Evolutionary conservation across 2,329 filamentous ascomycete genomes (phyloP).

Genomic region (Diaporthe citri): DNA sequence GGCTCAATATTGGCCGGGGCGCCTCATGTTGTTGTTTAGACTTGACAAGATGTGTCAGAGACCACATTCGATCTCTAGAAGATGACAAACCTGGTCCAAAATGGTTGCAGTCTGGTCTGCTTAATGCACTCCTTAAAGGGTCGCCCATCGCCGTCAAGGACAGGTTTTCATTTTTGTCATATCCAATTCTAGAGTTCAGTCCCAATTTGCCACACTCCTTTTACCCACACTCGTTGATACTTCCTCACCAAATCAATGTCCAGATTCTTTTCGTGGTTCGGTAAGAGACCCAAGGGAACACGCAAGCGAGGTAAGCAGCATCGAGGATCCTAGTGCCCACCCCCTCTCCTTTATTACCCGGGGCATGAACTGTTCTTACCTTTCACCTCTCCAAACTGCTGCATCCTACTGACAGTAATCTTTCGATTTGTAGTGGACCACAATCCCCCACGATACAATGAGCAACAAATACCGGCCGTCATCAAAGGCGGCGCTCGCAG

Average conservation of each 20-base stretch:
- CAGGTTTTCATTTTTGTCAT: background rate
- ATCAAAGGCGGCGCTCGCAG: too few relatives aligned
- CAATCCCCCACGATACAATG: too few relatives aligned
- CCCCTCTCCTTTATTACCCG: background rate
- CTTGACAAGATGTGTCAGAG: background rate
- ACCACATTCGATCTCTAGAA: background rate
- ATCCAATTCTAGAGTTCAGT: background rate
- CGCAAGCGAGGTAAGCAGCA: background rate
- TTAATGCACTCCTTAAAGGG: background rate
- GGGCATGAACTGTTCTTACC: background rate
- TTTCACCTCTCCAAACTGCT: background rate
- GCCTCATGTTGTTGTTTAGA: conserved; percentile 7
- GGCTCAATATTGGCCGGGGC: background rate
- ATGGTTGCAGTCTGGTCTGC: too few relatives aligned
- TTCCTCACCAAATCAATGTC: background rate
- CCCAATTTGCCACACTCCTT: background rate
- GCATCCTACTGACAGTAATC: background rate
- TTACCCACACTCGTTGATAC: background rate
- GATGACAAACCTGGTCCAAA: background rate
- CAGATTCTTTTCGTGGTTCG: background rate
- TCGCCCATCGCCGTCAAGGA: background rate
- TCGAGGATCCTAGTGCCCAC: too few relatives aligned
- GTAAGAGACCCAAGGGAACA: background rate
- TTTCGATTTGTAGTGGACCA: background rate
- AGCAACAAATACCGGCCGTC: too few relatives aligned